Conservation (phyloP, 2,329 filamentous ascomycete species). For the Chaetomium strumarium region DNA sequence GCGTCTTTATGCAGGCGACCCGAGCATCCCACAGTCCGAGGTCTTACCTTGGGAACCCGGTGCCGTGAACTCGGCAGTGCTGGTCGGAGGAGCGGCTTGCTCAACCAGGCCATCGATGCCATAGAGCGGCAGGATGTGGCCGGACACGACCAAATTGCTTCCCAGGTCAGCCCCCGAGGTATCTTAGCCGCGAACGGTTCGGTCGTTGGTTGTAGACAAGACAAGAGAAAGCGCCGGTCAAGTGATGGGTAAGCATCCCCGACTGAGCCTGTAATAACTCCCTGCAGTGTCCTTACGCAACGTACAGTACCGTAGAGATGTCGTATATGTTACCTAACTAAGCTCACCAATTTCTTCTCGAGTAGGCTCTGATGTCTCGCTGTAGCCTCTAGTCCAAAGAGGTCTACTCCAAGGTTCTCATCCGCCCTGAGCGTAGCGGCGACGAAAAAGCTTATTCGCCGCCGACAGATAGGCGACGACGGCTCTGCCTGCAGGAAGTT, state of each 20-base stretch:
- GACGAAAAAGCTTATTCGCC: constrained; percentile 61
- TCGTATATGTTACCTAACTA: constrained; percentile 95
- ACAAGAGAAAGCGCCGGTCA: constrained; percentile 78
- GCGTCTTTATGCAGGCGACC: constrained; percentile 75
- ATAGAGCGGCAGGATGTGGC: constrained; percentile 76
- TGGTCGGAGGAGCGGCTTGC: constrained; percentile 64
- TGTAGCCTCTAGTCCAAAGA: constrained; percentile 70
- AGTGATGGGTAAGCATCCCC: constrained; percentile 74
- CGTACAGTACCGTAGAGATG: constrained; percentile 88
- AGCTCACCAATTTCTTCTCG: constrained; percentile 99
- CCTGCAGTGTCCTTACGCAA: constrained; percentile 78
- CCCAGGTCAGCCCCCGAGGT: constrained; percentile 62
- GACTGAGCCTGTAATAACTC: constrained; percentile 87
- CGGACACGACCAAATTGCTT: constrained; percentile 69
- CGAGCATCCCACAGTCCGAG: constrained; percentile 79
- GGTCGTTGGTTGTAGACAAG: constrained; percentile 78
- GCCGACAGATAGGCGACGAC: constrained; percentile 83
- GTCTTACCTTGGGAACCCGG: constrained; percentile 86
- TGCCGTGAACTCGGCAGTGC: constrained; percentile 78
- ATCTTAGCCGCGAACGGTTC: constrained; percentile 82
- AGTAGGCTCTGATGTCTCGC: constrained; percentile 92
- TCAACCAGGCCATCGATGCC: constrained; percentile 69
- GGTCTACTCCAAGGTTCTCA: constrained; percentile 58
- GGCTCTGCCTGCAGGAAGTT: constrained; percentile 73
- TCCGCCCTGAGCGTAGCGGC: constrained; percentile 71